Base-by-base conservation (phyloP, 2,329 filamentous ascomycete genomes). In the Phyllosticta paracitricarpa region DNA sequence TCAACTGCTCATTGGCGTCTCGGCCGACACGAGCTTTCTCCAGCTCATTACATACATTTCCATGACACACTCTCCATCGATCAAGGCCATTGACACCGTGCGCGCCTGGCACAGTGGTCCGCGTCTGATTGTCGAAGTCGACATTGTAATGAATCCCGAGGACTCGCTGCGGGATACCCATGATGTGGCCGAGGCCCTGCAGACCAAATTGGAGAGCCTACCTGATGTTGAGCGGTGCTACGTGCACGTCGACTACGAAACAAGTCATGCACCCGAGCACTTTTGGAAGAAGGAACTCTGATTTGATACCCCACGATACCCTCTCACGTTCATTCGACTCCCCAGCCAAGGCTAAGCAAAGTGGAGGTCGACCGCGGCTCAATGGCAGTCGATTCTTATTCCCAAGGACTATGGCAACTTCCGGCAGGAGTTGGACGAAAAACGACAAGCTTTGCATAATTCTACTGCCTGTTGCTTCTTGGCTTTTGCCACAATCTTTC, bases 161-260 rank as follows among this genome's bases (percentile, higher is more conserved):
- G 83, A 86, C 60, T 84, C 85, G 1, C 82, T 99, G 17, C 81
- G 83, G 64, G 86, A 86, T 58, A 94, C 91, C 0, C 94, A 99
- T 73, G 94, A 99, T 70, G 84, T 97, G 12, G 93, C 94, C 0
- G 94, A 99, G 76, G 91, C 88, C 68, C 80, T 99, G 68, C 94
- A 99, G 79, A 89, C 89, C 64, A 97, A 97, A 78, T 80, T 97
- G 2, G 94, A 99, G 81, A 89, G 87, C 61, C 75, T 99, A 65
- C 93, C 94, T 0, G 88, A 96, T 71, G 87, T 97, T 9, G 94
- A 97, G 81, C 80, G 94, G 63, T 91, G 91, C 0, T 97, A 97
- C 72, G 94, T 97, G 22, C 94, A 99, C 73, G 92, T 97, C 19
- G 94, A 99, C 74, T 97, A 95, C 68, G 94, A 97, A 78, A 97